Base-by-base conservation (phyloP, 129 eudicot species). In the Kitagawia praeruptora region DNA sequence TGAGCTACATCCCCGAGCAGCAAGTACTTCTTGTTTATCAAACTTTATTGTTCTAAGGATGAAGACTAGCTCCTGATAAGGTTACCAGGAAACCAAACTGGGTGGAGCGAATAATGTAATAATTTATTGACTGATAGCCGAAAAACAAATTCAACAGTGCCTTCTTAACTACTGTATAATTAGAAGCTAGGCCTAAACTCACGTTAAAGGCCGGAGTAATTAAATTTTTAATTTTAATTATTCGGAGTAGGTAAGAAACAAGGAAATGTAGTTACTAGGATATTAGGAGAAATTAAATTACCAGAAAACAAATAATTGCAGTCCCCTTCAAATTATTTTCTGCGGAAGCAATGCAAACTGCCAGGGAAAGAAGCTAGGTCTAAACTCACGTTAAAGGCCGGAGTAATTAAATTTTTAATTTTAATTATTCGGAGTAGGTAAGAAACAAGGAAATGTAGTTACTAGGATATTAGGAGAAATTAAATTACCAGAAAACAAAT, bases 1-100 rank as follows among this genome's bases (percentile, higher is more conserved):
- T 81, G 86, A 85, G 88, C 82, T 80, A 87, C 85, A 82, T 82
- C 87, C 82, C 86, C 69, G 37, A 61, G 69, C 34, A 0, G 34
- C 0, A 31, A 31, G 34, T 31, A 31, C 34, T 31, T 31, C 34
- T 31, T 31, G 34, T 31, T 31, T 31, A 31, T 31, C 34, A 31
- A 1, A 31, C 34, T 31, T 0, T 0, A 31, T 31, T 31, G 34
- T 31, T 31, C 34, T 31, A 31, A 31, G 34, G 34, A 31, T 31
- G 34, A 31, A 31, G 34, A 31, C 34, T 31, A 31, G 34, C 34
- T 31, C 34, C 34, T 31, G 34, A 31, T 31, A 31, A 31, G 34
- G 34, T 31, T 31, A 31, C 34, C 34, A 31, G 34, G 34, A 31
- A 31, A 31, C 34, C 34, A 31, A 31, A 31, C 34, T 31, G 34